These are phyloP conservation scores for Letharia lupina DNA, from an alignment of 495 filamentous ascomycete genomes.

Conservation along the genomic window DNA sequence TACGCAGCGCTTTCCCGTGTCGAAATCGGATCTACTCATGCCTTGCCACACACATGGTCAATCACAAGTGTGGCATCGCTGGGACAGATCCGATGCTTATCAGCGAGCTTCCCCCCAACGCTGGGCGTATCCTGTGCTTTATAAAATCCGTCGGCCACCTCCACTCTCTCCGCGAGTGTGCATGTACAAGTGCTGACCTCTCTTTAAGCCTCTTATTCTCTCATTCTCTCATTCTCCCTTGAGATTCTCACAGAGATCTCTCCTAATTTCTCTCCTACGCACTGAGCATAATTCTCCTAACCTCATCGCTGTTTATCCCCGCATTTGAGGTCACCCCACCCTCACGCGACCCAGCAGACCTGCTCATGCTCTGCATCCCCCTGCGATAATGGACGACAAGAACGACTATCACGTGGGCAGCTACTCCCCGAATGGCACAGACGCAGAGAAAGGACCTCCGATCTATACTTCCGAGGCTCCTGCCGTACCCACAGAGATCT, in stretches of 20 bases:
- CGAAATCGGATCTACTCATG: not conserved
- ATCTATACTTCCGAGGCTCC: constrained; percentile 44
- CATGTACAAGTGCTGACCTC: not conserved
- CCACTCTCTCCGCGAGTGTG: constrained; percentile 12
- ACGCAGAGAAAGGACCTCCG: constrained; percentile 20
- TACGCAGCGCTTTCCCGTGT: not conserved
- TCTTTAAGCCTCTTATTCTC: constrained; percentile 6
- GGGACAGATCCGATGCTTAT: constrained; percentile 4
- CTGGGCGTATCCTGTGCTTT: not conserved
- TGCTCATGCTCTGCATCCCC: constrained; percentile 9
- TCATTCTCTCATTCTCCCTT: not conserved
- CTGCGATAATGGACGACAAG: constrained; percentile 25
- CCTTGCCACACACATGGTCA: not conserved
- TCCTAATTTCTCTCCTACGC: not conserved
- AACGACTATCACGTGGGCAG: constrained; percentile 19
- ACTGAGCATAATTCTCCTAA: not conserved
- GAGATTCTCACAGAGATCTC: not conserved
- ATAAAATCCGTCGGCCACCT: constrained; percentile 20
- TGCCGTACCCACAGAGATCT: constrained; percentile 53
- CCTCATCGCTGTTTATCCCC: not conserved
- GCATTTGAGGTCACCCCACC: constrained; percentile 13
- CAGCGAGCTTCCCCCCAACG: constrained; percentile 6
- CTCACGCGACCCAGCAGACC: constrained; percentile 20
- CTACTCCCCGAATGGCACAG: constrained; percentile 20
- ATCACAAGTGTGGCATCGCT: not conserved